Conservation (phyloP, 306 rosid genomes). For the Comarum palustre region DNA sequence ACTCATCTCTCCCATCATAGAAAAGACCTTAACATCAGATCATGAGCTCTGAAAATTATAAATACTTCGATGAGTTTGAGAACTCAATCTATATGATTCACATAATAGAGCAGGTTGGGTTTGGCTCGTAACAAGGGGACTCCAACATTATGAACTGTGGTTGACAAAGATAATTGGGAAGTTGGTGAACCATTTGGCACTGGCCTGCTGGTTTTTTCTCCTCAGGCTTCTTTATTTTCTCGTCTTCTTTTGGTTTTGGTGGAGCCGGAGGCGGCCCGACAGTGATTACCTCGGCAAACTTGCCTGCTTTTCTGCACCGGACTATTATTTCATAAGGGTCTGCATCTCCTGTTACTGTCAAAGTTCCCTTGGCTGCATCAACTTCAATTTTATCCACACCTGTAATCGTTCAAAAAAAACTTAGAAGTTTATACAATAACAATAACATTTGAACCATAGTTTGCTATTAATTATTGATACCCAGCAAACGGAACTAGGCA, state of each 20-base stretch:
- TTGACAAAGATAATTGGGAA: background rate
- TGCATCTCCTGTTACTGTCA: slow-evolving; percentile 60
- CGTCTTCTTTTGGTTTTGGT: slow-evolving; percentile 33
- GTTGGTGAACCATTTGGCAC: too few species aligned
- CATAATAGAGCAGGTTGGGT: slow-evolving; percentile 43
- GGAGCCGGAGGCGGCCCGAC: slow-evolving; percentile 59
- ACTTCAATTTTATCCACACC: slow-evolving; percentile 68
- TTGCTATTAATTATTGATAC: background rate
- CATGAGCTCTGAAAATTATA: background rate
- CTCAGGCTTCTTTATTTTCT: slow-evolving; percentile 24
- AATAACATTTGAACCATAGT: too few species aligned
- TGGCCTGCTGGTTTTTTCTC: slow-evolving; percentile 22
- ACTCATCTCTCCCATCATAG: background rate
- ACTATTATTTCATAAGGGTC: slow-evolving; percentile 60
- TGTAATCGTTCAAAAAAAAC: slow-evolving; percentile 19
- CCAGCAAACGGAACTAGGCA: background rate
- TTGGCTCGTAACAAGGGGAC: slow-evolving; percentile 39
- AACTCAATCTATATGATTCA: background rate
- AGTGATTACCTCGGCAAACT: slow-evolving; percentile 45
- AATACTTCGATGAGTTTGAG: background rate
- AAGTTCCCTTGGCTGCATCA: slow-evolving; percentile 55
- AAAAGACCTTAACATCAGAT: background rate
- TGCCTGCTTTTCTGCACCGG: slow-evolving; percentile 46
- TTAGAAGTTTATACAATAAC: background rate
- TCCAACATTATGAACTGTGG: slow-evolving; percentile 18